Conservation (phyloP, 2,329 filamentous ascomycete species). For the Aspergillus amoenus region DNA sequence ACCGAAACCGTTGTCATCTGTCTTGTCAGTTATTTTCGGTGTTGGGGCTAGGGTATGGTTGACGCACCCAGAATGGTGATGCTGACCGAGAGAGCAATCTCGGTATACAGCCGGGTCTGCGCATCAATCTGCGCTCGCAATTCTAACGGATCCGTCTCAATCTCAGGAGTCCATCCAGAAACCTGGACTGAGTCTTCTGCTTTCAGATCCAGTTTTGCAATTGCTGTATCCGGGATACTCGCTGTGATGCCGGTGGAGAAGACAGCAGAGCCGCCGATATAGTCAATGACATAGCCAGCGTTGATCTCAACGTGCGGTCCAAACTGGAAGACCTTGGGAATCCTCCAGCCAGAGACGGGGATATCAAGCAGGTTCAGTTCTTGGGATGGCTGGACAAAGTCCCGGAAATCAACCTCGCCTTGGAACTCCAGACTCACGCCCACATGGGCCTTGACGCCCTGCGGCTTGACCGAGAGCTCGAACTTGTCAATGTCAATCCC, state of each 20-base stretch:
- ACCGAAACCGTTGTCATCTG: conserved; percentile 10
- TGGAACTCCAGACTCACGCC: conserved; percentile 6
- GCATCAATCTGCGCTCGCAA: conserved; percentile 2
- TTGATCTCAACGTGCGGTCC: conserved; percentile 6
- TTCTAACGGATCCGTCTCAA: conserved; percentile 9
- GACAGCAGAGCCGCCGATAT: conserved; percentile 1
- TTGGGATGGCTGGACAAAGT: background rate
- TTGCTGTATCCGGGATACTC: conserved; percentile 2
- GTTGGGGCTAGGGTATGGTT: too few relatives aligned
- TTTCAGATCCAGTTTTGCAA: conserved; percentile 9
- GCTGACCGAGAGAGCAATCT: conserved; percentile 8
- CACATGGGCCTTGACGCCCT: conserved; percentile 4
- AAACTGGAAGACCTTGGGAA: conserved; percentile 5
- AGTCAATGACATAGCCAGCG: conserved; percentile 7
- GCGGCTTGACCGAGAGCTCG: conserved; percentile 6
- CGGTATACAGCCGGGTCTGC: conserved; percentile 3
- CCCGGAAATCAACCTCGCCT: background rate
- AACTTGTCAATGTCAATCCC: conserved; percentile 7
- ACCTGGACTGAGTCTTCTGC: conserved; percentile 2
- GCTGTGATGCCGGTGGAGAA: conserved; percentile 10
- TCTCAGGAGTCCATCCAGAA: conserved; percentile 5
- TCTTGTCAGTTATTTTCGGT: too few relatives aligned
- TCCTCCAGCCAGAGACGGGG: conserved; percentile 4
- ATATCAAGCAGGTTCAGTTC: conserved; percentile 7
- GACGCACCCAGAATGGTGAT: conserved; percentile 2